phyloP scores from a whole-genome alignment of 129 eudicot genomes.

The Mikania micrantha region DNA sequence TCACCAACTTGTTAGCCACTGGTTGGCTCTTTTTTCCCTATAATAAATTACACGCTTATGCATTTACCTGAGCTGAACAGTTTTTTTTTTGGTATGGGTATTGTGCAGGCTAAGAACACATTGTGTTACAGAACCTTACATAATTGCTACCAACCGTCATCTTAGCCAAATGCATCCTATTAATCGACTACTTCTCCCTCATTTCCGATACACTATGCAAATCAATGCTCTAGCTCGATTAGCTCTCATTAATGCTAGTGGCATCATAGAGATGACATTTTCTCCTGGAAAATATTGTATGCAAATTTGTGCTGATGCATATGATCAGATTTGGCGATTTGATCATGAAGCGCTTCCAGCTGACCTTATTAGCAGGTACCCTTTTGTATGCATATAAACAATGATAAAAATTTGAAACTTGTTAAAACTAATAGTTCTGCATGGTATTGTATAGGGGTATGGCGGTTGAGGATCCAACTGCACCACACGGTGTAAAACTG shows the following conservation, averaged over 20 bases:
- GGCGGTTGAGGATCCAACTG: constrained; percentile 38
- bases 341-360: constrained; percentile 64
- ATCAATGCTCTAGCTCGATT: constrained; percentile 65
- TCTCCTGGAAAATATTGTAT: constrained; percentile 52
- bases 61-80: not conserved
- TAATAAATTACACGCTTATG: not conserved
- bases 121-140: constrained; percentile 68
- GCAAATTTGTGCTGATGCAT: constrained; percentile 59
- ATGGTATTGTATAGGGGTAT: constrained; percentile 40
- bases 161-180: constrained; percentile 81
- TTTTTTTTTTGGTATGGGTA: not conserved
- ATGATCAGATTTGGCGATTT: constrained; percentile 61
- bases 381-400: not conserved
- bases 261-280: constrained; percentile 57
- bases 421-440: not conserved
- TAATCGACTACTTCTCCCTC: constrained; percentile 49
- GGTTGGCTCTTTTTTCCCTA: constrained; percentile 29
- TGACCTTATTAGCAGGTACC: constrained; percentile 57
- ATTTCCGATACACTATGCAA: constrained; percentile 78
- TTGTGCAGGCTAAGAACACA: constrained; percentile 75
- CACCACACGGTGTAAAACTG: constrained; percentile 31
- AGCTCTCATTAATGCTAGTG: constrained; percentile 45
- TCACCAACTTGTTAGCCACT: constrained; percentile 77
- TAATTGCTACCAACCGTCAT: constrained; percentile 64
- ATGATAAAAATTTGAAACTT: not conserved